A percentile compares a stretch with the other conserved stretches of the same genome.
Conservation (phyloP, 108 stramenopile genomes). For the Ochromonas danica region DNA sequence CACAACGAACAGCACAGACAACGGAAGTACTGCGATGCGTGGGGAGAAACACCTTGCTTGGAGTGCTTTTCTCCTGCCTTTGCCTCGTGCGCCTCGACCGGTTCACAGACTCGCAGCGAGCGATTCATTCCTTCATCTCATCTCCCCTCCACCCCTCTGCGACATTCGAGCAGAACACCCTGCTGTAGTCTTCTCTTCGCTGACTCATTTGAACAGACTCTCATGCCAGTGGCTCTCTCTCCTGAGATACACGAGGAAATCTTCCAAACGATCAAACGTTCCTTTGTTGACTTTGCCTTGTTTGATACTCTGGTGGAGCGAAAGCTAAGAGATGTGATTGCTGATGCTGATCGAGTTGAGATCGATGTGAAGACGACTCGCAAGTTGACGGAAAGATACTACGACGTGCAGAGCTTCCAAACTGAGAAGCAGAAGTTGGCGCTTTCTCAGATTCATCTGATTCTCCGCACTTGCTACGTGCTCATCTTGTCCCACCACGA, state of each 20-base stretch:
- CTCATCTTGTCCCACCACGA: background rate
- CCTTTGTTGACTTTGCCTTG: background rate
- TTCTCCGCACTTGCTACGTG: background rate
- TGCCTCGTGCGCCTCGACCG: too few relatives aligned
- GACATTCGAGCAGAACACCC: too few relatives aligned
- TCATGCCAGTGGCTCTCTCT: background rate
- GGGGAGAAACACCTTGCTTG: too few relatives aligned
- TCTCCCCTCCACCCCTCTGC: too few relatives aligned
- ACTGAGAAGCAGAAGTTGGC: background rate
- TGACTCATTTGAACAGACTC: too few relatives aligned
- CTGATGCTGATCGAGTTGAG: background rate
- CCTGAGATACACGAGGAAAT: background rate
- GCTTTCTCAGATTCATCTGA: background rate
- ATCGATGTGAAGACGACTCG: background rate
- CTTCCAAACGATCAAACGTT: background rate
- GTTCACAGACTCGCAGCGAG: too few relatives aligned
- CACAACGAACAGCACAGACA: too few relatives aligned
- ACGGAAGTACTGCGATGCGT: too few relatives aligned
- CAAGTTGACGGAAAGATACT: background rate
- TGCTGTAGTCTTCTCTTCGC: too few relatives aligned
- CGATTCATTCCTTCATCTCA: too few relatives aligned
- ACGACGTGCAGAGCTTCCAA: background rate
- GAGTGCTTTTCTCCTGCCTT: too few relatives aligned
- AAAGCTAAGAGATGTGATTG: background rate
- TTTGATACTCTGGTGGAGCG: background rate